Conservation (phyloP, 805 yeast genomes). For the Ogataea chonburiensis region DNA sequence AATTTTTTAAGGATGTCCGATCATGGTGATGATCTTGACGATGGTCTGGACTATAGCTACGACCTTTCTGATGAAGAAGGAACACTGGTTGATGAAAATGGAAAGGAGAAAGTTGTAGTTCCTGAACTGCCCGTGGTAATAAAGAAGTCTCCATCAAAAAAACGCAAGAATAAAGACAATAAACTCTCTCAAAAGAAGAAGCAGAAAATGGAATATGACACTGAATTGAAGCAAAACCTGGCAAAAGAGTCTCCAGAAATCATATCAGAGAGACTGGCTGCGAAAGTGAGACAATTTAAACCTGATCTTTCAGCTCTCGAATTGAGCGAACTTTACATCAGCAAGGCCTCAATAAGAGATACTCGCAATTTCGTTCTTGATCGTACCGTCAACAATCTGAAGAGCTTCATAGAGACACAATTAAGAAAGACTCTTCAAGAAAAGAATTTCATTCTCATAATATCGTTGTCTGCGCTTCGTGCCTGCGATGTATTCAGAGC, state of each 20-base stretch:
- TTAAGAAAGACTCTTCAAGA: slow-evolving; percentile 47
- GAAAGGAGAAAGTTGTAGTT: slow-evolving; percentile 17
- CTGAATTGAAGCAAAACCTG: slow-evolving; percentile 52
- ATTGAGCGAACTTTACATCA: slow-evolving; percentile 58
- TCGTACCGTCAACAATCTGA: slow-evolving; percentile 55
- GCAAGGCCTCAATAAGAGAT: slow-evolving; percentile 55
- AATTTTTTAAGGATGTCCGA: slow-evolving; percentile 7
- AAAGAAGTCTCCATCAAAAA: no score
- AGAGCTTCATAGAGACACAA: slow-evolving; percentile 50
- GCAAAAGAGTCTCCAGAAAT: slow-evolving; percentile 56
- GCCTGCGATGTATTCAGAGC: slow-evolving; percentile 84
- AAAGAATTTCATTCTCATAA: slow-evolving; percentile 46
- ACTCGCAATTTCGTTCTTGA: slow-evolving; percentile 56
- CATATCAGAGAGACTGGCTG: slow-evolving; percentile 67
- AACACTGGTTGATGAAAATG: slow-evolving; percentile 32
- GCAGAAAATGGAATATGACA: slow-evolving; percentile 64
- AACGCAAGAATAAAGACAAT: slow-evolving; percentile 33
- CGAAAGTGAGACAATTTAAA: slow-evolving; percentile 55
- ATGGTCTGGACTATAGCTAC: slow-evolving; percentile 43
- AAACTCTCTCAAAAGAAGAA: slow-evolving; percentile 64
- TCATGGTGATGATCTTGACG: slow-evolving; percentile 43
- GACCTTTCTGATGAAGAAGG: slow-evolving; percentile 56
- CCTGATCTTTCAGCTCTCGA: slow-evolving; percentile 75
- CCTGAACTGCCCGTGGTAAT: slow-evolving; percentile 7
- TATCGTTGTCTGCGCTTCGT: slow-evolving; percentile 77